Evolutionary conservation across 306 rosid genomes (phyloP), one percentile per base, ranked within the genome.

Genomic region (Prunus mongolica): DNA sequence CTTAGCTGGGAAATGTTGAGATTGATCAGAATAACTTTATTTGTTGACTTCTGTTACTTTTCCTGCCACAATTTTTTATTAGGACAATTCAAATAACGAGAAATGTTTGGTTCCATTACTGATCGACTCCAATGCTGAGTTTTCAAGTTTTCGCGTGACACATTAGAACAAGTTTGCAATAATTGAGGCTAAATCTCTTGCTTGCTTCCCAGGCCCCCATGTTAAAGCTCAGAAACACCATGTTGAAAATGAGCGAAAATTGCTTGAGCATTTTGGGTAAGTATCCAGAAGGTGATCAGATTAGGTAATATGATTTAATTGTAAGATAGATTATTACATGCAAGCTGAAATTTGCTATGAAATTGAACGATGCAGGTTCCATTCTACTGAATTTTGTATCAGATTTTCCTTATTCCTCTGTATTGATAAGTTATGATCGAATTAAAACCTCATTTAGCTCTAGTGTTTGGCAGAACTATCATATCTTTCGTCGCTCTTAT

Each of bases 201-300:
- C 52, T 64, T 72, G 10, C 18, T 71, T 69, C 66, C 18, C 83
- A 83, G 86, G 78, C 44, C 83, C 86, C 34, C 86, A 79, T 74
- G 80, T n/a, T 20, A 79, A 75, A 75, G 86, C 86, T 79, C 86
- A 83, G 15, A 75, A 71, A 64, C 77, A 83, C 41, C 73, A 71
- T 70, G 66, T 79, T 49, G 80, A 34, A 55, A 79, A 75, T 60
- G 83, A 83, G 61, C 72, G 63, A 28, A 83, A 75, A 79, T 79
- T 83, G 83, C 83, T 83, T 28, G 80, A 79, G 63, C 78, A 64
- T 20, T 83, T 83, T 74, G 86, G 83, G 86, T 83, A 79, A 69
- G 80, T 65, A 52, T 74, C 32, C 44, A 24, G 51, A 71, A 76
- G 65, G n/a, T 20, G 49, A n/a, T 34, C 50, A 30, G 30, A n/a